These are phyloP conservation scores for Lobulomyces angularis DNA, from an alignment of 192 early-diverging fungal genomes.

Conservation along the genomic window DNA sequence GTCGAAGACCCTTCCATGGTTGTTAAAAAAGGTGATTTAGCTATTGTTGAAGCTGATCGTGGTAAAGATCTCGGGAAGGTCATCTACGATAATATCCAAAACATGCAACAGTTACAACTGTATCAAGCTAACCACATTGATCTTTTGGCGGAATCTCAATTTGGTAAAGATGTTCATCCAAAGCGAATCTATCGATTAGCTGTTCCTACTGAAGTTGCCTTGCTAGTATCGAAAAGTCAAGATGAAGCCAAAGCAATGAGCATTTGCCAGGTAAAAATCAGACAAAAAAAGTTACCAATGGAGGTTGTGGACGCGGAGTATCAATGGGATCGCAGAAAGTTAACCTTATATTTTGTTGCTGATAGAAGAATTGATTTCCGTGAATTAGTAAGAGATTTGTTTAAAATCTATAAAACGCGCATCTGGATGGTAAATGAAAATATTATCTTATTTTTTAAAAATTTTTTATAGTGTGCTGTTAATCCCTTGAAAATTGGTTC, in stretches of 20 bases:
- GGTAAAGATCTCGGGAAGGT: slow-evolving; percentile 86
- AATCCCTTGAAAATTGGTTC: slow-evolving; percentile 32
- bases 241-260: slow-evolving; percentile 83
- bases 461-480: slow-evolving; percentile 23
- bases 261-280: slow-evolving; percentile 80
- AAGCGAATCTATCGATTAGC: slow-evolving; percentile 85
- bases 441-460: not conserved
- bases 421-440: slow-evolving; percentile 71
- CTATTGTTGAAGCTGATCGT: slow-evolving; percentile 81
- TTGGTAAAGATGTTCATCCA: slow-evolving; percentile 66
- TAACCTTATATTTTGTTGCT: slow-evolving; percentile 92
- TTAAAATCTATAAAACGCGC: slow-evolving; percentile 94
- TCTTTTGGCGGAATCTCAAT: slow-evolving; percentile 24
- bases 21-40: slow-evolving; percentile 56
- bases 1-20: slow-evolving; percentile 33
- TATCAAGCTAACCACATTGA: slow-evolving; percentile 39
- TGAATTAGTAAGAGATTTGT: slow-evolving; percentile 87
- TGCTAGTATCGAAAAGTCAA: slow-evolving; percentile 65
- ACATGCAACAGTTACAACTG: slow-evolving; percentile 29
- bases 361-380: slow-evolving; percentile 91
- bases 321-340: slow-evolving; percentile 95
- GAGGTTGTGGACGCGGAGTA: slow-evolving; percentile 94
- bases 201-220: slow-evolving; percentile 62
- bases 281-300: slow-evolving; percentile 86
- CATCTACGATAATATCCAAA: slow-evolving; percentile 52